phyloP scores from a whole-genome alignment of 345 rosid genomes.

The Orychophragmus violaceus region DNA sequence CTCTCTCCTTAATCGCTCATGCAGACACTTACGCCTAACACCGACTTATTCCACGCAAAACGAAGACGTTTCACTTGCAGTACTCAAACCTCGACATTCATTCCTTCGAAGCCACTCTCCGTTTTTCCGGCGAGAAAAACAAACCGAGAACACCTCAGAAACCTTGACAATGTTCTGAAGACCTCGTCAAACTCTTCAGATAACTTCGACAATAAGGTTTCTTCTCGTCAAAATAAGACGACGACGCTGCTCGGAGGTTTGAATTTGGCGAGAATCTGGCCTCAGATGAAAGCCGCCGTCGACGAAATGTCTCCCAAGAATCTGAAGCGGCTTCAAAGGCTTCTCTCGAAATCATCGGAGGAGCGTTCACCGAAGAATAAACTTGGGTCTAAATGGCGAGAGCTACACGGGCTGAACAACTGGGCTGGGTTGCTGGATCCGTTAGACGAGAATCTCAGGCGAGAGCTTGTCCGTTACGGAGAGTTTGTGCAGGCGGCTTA shows the following conservation, averaged over 20 bases:
- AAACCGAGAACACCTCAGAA: conserved; percentile 37
- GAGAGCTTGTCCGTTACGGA: conserved; percentile 45
- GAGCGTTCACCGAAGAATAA: conserved; percentile 83
- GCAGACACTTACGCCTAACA: conserved; percentile 54
- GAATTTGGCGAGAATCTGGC: conserved; percentile 63
- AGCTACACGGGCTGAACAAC: conserved; percentile 42
- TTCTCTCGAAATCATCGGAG: conserved; percentile 61
- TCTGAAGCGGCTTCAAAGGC: conserved; percentile 60
- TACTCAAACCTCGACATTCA: conserved; percentile 36
- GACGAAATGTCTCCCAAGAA: conserved; percentile 89
- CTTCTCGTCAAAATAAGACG: conserved; percentile 18
- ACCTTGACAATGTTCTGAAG: conserved; percentile 48
- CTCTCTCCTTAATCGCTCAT: conserved; percentile 4
- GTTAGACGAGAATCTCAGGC: conserved; percentile 42
- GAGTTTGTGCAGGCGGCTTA: conserved; percentile 47
- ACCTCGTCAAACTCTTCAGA: background rate
- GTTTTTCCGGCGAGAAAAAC: background rate
- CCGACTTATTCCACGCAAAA: conserved; percentile 36
- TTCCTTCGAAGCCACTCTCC: conserved; percentile 23
- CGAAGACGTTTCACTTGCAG: conserved; percentile 47
- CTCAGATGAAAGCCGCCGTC: conserved; percentile 63
- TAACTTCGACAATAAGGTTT: background rate
- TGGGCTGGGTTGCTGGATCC: conserved; percentile 47
- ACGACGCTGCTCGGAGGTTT: conserved; percentile 43
- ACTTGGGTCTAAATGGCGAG: conserved; percentile 72